A percentile compares a stretch with the other conserved stretches of the same genome.
Evolutionary conservation across 345 rosid species (phyloP).

Genomic region (Viola odorata): DNA sequence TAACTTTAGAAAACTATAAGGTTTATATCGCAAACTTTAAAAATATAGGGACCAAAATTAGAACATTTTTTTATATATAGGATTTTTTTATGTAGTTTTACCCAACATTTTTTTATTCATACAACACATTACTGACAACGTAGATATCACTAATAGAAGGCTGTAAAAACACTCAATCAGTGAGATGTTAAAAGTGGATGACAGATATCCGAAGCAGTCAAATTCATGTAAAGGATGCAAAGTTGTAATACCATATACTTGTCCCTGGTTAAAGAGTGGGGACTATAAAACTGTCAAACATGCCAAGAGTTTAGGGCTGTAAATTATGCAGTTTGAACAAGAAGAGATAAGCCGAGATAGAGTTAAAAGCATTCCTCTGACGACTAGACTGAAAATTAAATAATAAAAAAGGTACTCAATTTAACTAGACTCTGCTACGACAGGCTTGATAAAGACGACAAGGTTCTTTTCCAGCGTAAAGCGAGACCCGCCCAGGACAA

Average conservation of each 20-base stretch:
- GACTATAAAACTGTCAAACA: constrained; percentile 15
- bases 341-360: constrained; percentile 12
- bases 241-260: constrained; percentile 9
- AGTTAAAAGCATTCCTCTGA: constrained; percentile 16
- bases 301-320: constrained; percentile 15
- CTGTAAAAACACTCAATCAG: too few species aligned
- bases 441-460: constrained; percentile 7
- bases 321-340: constrained; percentile 16
- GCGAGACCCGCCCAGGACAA: not conserved
- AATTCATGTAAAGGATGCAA: not conserved
- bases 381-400: constrained; percentile 16
- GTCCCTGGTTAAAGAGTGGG: constrained; percentile 16
- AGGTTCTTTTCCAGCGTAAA: constrained; percentile 3
- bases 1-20: too few species aligned
- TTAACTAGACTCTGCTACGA: constrained; percentile 27
- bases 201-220: too few species aligned
- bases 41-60: too few species aligned
- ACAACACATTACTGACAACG: too few species aligned
- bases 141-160: too few species aligned
- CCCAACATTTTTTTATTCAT: too few species aligned
- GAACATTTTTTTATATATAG: too few species aligned
- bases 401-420: constrained; percentile 20
- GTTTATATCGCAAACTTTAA: too few species aligned
- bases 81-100: too few species aligned
- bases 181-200: too few species aligned